Evolutionary conservation across 2,329 filamentous ascomycete genomes (phyloP).

Genomic region (Penicillium psychrosexuale): DNA sequence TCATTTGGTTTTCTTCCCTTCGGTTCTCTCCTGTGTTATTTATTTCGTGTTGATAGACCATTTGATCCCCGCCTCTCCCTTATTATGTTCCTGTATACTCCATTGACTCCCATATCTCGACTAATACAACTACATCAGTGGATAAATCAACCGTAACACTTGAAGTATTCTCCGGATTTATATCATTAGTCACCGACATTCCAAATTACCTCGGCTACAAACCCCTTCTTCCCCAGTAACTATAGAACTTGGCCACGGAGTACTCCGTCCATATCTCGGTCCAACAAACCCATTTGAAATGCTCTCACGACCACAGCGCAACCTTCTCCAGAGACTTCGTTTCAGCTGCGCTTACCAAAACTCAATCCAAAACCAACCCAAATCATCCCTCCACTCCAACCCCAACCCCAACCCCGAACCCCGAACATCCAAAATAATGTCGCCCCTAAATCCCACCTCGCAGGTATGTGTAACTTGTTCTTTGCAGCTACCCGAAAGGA

Average conservation of each 20-base stretch:
- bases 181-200: conserved; percentile 7
- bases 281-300: conserved; percentile 1
- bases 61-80: conserved; percentile 10
- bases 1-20: conserved; percentile 7
- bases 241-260: not conserved
- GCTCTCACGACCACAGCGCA: not conserved
- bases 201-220: conserved; percentile 11
- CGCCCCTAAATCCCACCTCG: conserved; percentile 25
- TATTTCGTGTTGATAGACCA: conserved; percentile 24
- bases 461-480: conserved; percentile 21
- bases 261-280: not conserved
- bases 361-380: not conserved
- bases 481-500: conserved; percentile 8
- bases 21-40: conserved; percentile 24
- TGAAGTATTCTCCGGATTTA: not conserved
- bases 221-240: conserved; percentile 4
- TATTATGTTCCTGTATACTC: conserved; percentile 10
- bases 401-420: not conserved
- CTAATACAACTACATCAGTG: not conserved
- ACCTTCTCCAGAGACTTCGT: conserved; percentile 2
- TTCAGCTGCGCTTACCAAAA: not conserved
- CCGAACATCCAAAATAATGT: conserved; percentile 16
- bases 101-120: conserved; percentile 16
- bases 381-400: conserved; percentile 1
- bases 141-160: not conserved